Evolutionary conservation across 352 stramenopile genomes (phyloP), one percentile per base, ranked within the genome.

Genomic region (Pythium myriotylum): DNA sequence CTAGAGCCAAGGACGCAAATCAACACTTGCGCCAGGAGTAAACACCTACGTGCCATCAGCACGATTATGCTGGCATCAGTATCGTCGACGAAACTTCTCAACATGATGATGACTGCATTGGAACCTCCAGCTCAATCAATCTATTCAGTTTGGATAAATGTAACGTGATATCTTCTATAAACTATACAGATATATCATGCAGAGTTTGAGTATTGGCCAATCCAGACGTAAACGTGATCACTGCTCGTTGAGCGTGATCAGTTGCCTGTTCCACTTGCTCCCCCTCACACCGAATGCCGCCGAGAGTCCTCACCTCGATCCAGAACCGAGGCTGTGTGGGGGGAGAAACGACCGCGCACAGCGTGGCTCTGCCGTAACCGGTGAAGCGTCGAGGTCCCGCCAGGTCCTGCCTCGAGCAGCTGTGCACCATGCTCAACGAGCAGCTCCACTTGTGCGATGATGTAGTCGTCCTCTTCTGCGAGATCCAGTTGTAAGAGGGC

Each of bases 1-100:
- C 20, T n/a, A 73, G 73, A 17, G 69, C 54, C 7, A 59, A 65
- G 7, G 45, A 26, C 17, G 32, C 32, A 13, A n/a, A n/a, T n/a
- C n/a, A n/a, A n/a, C n/a, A n/a, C n/a, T n/a, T n/a, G n/a, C n/a
- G n/a, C n/a, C n/a, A n/a, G n/a, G n/a, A n/a, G n/a, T n/a, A n/a
- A n/a, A n/a, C n/a, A n/a, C n/a, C n/a, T n/a, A n/a, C n/a, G n/a
- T n/a, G n/a, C n/a, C n/a, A n/a, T n/a, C n/a, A n/a, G n/a, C n/a
- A n/a, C n/a, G n/a, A n/a, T n/a, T n/a, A n/a, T n/a, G n/a, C n/a
- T n/a, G n/a, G n/a, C n/a, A n/a, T n/a, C n/a, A n/a, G n/a, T n/a
- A n/a, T n/a, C n/a, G n/a, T n/a, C n/a, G n/a, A n/a, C n/a, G n/a
- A n/a, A n/a, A n/a, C n/a, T n/a, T n/a, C n/a, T n/a, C n/a, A n/a